Percentiles rank a stretch among this genome's conserved stretches.
Evolutionary conservation across 2,329 filamentous ascomycete species (phyloP).

Genomic region (Nakataea oryzae): DNA sequence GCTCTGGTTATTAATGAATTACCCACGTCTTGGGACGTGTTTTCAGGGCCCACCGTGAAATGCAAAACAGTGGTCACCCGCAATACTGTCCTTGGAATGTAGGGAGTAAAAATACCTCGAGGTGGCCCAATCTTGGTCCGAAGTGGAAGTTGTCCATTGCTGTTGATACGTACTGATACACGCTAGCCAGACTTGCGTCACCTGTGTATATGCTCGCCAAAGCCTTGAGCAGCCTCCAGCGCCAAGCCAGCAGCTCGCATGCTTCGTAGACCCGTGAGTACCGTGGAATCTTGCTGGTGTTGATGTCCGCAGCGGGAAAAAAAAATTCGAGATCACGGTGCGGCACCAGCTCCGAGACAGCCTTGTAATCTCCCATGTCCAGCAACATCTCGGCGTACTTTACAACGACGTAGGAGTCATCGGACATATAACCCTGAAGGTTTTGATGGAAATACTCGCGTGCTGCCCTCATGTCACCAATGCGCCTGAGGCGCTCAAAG

Average conservation of each 20-base stretch:
- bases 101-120: neutral
- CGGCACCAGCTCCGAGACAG: neutral
- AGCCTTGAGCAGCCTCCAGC: conserved; percentile 1
- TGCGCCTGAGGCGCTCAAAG: conserved; percentile 13
- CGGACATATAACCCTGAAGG: conserved; percentile 10
- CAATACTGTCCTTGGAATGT: too few relatives aligned
- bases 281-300: too few relatives aligned
- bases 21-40: too few relatives aligned
- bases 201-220: neutral
- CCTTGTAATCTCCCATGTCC: conserved; percentile 15
- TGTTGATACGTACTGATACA: neutral
- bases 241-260: neutral
- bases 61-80: too few relatives aligned
- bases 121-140: neutral
- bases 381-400: conserved; percentile 17
- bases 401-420: conserved; percentile 14
- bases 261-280: neutral
- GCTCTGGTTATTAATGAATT: too few relatives aligned
- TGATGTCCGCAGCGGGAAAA: too few relatives aligned
- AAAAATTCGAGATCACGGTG: neutral
- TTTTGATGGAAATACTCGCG: conserved; percentile 34
- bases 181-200: neutral
- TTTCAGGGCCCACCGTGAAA: too few relatives aligned
- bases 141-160: neutral
- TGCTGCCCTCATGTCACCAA: conserved; percentile 25